phyloP scores from a whole-genome alignment of 306 rosid genomes.

The Cicer cuneatum region DNA sequence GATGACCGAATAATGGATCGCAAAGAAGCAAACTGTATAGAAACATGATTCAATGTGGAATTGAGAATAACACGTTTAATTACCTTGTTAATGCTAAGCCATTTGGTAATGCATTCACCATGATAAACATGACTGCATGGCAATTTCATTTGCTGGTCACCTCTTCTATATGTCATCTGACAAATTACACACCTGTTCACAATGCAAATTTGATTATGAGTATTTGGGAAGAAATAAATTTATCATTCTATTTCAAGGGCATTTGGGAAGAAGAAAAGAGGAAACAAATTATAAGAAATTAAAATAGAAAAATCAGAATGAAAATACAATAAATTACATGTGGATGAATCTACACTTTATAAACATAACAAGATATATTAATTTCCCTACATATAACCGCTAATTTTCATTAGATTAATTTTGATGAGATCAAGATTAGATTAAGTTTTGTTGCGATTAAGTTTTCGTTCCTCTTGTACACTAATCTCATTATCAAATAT shows the following conservation, averaged over 20 bases:
- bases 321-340: not conserved
- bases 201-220: conserved; percentile 35
- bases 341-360: conserved; percentile 15
- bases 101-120: conserved; percentile 81
- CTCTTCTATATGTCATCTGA: conserved; percentile 89
- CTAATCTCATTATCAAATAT: not conserved
- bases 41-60: conserved; percentile 12
- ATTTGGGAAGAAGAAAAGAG: not conserved
- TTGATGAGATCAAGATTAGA: not conserved
- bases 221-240: conserved; percentile 16
- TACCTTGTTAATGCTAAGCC: conserved; percentile 96
- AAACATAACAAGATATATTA: conserved; percentile 3
- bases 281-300: not conserved
- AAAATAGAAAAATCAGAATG: not conserved
- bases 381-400: not conserved
- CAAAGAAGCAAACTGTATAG: not conserved
- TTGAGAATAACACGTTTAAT: conserved; percentile 21
- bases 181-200: conserved; percentile 83
- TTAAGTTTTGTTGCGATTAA: not conserved
- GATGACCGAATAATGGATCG: not conserved
- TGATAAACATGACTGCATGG: conserved; percentile 93
- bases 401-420: conserved; percentile 23
- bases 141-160: conserved; percentile 79
- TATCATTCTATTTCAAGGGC: conserved; percentile 9
- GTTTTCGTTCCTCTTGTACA: conserved; percentile 15